A percentile compares a stretch with the other conserved stretches of the same genome.
Conservation (phyloP, 2,329 filamentous ascomycete genomes). For the Xylaria sp. region DNA sequence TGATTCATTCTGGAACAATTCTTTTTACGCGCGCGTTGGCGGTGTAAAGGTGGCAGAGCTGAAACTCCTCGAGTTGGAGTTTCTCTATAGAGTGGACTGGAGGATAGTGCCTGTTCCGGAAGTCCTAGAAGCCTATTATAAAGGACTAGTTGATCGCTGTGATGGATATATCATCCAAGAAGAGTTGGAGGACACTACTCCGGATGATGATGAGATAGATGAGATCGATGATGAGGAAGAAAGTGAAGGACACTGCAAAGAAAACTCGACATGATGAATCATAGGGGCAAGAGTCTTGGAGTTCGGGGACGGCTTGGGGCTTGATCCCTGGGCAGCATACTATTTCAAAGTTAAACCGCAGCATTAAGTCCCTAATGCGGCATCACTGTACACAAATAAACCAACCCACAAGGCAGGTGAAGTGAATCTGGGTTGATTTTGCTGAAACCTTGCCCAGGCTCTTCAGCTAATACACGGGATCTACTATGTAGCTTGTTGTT, state of each 20-base stretch:
- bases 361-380: not conserved
- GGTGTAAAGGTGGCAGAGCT: constrained; percentile 91
- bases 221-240: constrained; percentile 43
- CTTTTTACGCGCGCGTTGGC: constrained; percentile 92
- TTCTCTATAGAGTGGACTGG: constrained; percentile 93
- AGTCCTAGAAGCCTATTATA: constrained; percentile 92
- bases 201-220: constrained; percentile 49
- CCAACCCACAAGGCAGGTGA: not conserved
- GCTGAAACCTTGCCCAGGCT: not conserved
- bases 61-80: constrained; percentile 91
- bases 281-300: constrained; percentile 27
- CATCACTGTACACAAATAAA: constrained; percentile 11
- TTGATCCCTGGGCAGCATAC: constrained; percentile 18
- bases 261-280: constrained; percentile 20
- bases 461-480: not conserved
- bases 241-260: constrained; percentile 26
- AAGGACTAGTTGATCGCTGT: constrained; percentile 78
- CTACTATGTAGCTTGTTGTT: constrained; percentile 7
- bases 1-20: constrained; percentile 98
- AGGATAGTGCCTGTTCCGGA: constrained; percentile 96
- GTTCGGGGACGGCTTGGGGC: constrained; percentile 23
- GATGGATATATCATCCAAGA: constrained; percentile 65
- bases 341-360: constrained; percentile 10
- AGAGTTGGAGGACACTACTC: constrained; percentile 42
- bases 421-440: not conserved